A percentile compares a stretch with the other conserved stretches of the same genome.
phyloP scores from a whole-genome alignment of 345 rosid species.

The rapeseed (Brassica napus) region Da-Ae NC_063452.1:27495001-27495500 shows the following conservation, averaged over 20 bases:
- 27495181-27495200: not conserved
- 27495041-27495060: constrained; percentile 67
- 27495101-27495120: constrained; percentile 78
- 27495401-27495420: constrained; percentile 60
- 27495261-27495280: constrained; percentile 54
- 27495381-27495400: constrained; percentile 56
- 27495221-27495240: constrained; percentile 80
- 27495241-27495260: constrained; percentile 69
- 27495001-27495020: not conserved
- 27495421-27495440: constrained; percentile 25
- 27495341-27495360: constrained; percentile 1
- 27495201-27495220: not conserved
- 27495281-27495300: constrained; percentile 42
- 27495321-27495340: not conserved
- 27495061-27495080: constrained; percentile 74
- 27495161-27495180: not conserved
- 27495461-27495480: not conserved
- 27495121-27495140: constrained; percentile 48
- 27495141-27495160: not conserved
- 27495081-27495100: constrained; percentile 78
- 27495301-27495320: not conserved
- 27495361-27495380: constrained; percentile 44
- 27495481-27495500: not conserved
- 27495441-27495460: constrained; percentile 4
- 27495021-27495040: not conserved